A percentile compares a stretch with the other conserved stretches of the same genome.
These are phyloP conservation scores for Penicillium salamii DNA, from an alignment of 495 filamentous ascomycete genomes.

Conservation along the genomic window DNA sequence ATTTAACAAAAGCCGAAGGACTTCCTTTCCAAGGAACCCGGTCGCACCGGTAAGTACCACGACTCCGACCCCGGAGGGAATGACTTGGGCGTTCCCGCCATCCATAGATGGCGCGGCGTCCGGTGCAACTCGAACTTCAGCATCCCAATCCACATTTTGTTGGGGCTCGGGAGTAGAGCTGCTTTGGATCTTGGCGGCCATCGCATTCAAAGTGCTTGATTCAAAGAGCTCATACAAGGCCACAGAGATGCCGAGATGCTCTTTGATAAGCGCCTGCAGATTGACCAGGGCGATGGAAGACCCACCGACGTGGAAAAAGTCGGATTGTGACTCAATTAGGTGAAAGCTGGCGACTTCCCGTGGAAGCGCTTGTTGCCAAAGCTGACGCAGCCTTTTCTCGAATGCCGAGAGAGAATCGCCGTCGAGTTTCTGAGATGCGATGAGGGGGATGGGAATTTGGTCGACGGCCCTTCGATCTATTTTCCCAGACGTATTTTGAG, in stretches of 20 bases:
- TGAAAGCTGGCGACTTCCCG: constrained; percentile 3
- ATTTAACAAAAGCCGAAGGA: constrained; percentile 25
- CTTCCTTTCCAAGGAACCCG: constrained; percentile 30
- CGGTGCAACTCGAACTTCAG: constrained; percentile 10
- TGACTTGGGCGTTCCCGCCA: not conserved
- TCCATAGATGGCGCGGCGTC: not conserved
- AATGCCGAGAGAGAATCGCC: not conserved
- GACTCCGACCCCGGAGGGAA: not conserved
- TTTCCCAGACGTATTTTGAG: constrained; percentile 40
- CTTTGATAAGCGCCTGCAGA: constrained; percentile 26
- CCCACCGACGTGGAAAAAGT: constrained; percentile 43
- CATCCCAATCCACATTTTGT: constrained; percentile 21
- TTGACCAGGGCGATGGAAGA: constrained; percentile 33
- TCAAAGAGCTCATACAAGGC: constrained; percentile 33
- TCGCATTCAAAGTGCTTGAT: constrained; percentile 30
- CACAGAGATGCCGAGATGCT: constrained; percentile 18
- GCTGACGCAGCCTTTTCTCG: constrained; percentile 13
- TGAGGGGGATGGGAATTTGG: constrained; percentile 14
- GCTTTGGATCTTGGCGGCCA: constrained; percentile 22
- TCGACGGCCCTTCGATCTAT: constrained; percentile 34
- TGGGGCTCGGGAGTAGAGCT: not conserved
- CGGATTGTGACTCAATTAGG: constrained; percentile 15
- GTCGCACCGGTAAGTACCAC: constrained; percentile 36
- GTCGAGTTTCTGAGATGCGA: not conserved
- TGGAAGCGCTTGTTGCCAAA: constrained; percentile 30